phyloP scores from a whole-genome alignment of 1,284 basidiomycete species.

The Ustilago cynodontis region DNA sequence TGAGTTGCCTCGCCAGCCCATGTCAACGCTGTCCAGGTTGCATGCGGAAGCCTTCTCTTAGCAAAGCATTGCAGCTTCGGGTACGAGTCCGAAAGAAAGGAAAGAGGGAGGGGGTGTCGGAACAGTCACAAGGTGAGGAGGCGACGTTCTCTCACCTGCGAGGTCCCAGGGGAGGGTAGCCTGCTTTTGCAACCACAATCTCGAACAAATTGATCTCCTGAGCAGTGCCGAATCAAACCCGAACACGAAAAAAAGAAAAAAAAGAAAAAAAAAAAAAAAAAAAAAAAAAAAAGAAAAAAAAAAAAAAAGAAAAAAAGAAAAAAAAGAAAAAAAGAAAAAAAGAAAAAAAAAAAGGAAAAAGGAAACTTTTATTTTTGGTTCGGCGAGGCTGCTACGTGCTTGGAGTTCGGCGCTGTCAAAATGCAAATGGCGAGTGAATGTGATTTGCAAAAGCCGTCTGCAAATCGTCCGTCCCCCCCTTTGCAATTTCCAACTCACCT shows the following conservation, averaged over 20 bases:
- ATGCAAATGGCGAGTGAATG: constrained; percentile 7
- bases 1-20: constrained; percentile 4
- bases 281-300: background rate
- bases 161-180: no score
- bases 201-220: no score
- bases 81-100: background rate
- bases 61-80: constrained; percentile 10
- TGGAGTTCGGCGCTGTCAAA: background rate
- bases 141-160: background rate
- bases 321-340: background rate
- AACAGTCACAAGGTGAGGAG: background rate
- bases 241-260: no score
- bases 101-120: background rate
- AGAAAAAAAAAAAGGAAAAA: background rate
- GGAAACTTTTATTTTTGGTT: background rate
- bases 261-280: background rate
- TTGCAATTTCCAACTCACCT: background rate
- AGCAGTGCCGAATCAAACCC: no score
- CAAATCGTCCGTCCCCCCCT: no score
- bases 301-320: no score
- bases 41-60: constrained; percentile 9
- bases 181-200: no score
- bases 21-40: constrained; percentile 5
- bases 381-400: background rate
- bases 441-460: constrained; percentile 8